Base-by-base conservation (phyloP, 495 filamentous ascomycete genomes). In the Trichoderma erinaceum region DNA sequence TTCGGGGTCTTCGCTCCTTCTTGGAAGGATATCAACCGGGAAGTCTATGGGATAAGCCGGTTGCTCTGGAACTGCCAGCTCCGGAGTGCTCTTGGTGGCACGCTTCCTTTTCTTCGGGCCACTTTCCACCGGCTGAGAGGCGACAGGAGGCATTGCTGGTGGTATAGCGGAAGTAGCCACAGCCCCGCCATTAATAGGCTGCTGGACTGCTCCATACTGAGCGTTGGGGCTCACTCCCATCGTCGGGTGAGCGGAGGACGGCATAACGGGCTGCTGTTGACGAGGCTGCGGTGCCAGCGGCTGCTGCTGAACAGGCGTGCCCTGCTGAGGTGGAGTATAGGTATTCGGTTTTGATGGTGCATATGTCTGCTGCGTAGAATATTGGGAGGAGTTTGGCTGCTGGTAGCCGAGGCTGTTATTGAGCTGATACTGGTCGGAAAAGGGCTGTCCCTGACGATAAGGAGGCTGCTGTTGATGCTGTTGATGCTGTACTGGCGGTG, bases 191-290 rank as follows among this genome's bases (percentile, higher is more conserved):
- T 15, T 61, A 16, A 61, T 2, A 4, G 23, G 56, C 25, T 15
- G 56, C 27, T 61, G 56, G 25, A 25, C n/a, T 52, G n/a, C 48
- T 52, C 18, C 48, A 23, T 52, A 52, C n/a, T 52, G 48, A 35
- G 56, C 56, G 35, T 32, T 32, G n/a, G 23, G 4, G 11, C 10
- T 29, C 56, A 25, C 25, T 4, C 23, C 25, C 56, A 61, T 12
- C 25, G 12, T 18, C 16, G 23, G 10, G 11, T 61, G 69, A 52
- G 68, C 67, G 12, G 23, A 69, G 41, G 77, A 79, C 16, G 71
- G 74, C 38, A 78, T 78, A 12, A 73, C 66, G 68, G 71, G 80
- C 41, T 77, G 81, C 21, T 79, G 75, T 44, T 69, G 35, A 38
- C 4, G 68, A 18, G 64, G 23, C 7, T 69, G 66, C 15, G 66